Evolutionary conservation across 805 yeast genomes (phyloP).

Genomic region (Candida golubevii): DNA sequence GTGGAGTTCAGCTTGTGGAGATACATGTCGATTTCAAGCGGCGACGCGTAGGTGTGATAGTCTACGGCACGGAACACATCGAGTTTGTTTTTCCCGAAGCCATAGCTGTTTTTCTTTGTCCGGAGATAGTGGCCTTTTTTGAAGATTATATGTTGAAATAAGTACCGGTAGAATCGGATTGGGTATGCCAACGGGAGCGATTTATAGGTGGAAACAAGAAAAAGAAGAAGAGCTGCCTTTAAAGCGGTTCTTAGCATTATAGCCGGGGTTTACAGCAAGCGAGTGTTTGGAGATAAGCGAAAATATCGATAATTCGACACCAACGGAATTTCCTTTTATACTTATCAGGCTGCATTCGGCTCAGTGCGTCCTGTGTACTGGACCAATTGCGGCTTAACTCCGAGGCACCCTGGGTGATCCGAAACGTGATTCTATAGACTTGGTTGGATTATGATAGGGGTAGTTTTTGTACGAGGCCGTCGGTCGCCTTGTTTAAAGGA

Average conservation of each 20-base stretch:
- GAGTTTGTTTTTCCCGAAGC: slow-evolving; percentile 21
- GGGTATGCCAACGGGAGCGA: slow-evolving; percentile 65
- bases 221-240: slow-evolving; percentile 12
- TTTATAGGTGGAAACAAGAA: slow-evolving; percentile 48
- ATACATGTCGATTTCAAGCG: slow-evolving; percentile 80
- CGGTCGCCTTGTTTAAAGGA: no score
- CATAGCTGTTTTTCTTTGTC: slow-evolving; percentile 31
- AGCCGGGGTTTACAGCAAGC: no score
- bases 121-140: slow-evolving; percentile 24
- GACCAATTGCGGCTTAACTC: no score
- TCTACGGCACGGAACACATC: slow-evolving; percentile 42
- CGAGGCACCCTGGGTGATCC: no score
- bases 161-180: slow-evolving; percentile 53
- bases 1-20: slow-evolving; percentile 86
- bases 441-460: no score
- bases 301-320: neutral
- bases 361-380: no score
- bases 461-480: no score
- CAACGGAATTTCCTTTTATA: no score
- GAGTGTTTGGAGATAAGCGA: neutral
- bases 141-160: slow-evolving; percentile 38
- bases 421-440: no score
- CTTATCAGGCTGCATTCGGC: neutral
- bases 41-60: slow-evolving; percentile 56
- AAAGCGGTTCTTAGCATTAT: neutral